Base-by-base conservation (phyloP, 2,329 filamentous ascomycete genomes). In the Clonostachys rhizophaga region DNA sequence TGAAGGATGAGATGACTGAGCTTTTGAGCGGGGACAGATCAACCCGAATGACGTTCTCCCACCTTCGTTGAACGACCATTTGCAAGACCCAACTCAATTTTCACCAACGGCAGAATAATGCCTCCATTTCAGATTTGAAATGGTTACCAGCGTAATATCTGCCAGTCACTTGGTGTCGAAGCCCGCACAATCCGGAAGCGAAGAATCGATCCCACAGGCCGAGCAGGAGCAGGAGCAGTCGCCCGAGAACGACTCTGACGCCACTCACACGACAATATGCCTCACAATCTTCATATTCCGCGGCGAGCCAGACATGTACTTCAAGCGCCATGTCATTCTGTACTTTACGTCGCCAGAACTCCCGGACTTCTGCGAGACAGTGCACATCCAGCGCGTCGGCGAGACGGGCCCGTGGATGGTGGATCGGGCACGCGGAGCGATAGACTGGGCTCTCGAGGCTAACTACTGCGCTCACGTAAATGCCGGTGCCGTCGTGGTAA, bases 271-370 rank as follows among this genome's bases (percentile, higher is more conserved):
- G 6, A 42, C 16, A 30, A 43, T 50, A 12, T 50, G 45, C 46
- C 34, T 47, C 24, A 50, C 48, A 17, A 47, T 50, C 42, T 50
- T 44, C 40, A 42, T 50, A 34, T 50, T 50, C 35, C 48, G 48
- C 33, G 48, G 48, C 48, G 24, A 50, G 17, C 45, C 45, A 14
- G 48, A 50, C 40, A 40, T 41, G 16, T 50, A 47, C 45, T 53
- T 49, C 42, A 51, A 49, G 10, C 51, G 49, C 35, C 51, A 53
- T 34, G 49, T 46, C 16, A 35, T 53, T 7, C 17, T 47, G 18
- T 52, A 52, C 20, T 50, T 52, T 24, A 52, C 52, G 14, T 53
- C 52, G 5, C 50, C 52, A n/a, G 52, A 53, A 35, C 39, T 45
- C 14, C 37, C 43, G 20, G 12, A 34, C 11, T 40, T 52, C 17